These are phyloP conservation scores for Trifolium fragiferum DNA, from an alignment of 306 rosid species.

Conservation along the genomic window DNA sequence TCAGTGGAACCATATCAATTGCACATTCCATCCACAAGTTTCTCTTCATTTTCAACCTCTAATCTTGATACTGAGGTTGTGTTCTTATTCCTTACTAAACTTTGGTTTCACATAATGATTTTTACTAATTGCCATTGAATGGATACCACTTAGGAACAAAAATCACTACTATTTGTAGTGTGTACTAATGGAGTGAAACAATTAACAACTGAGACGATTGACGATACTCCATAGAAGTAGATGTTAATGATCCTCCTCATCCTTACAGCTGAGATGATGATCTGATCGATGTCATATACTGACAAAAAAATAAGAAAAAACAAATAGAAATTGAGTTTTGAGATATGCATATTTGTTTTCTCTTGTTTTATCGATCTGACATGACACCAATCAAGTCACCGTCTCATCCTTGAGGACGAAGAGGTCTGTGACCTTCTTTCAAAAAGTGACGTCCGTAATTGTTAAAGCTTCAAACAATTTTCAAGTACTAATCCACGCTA, in stretches of 20 bases:
- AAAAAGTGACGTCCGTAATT: not conserved
- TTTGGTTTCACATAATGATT: not conserved
- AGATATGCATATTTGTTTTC: not conserved
- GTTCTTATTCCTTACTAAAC: slow-evolving; percentile 16
- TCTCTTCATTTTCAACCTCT: slow-evolving; percentile 85
- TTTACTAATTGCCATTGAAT: not conserved
- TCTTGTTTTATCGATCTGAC: not conserved
- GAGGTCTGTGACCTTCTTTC: not conserved
- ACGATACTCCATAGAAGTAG: not conserved
- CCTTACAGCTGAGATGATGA: not conserved
- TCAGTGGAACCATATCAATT: slow-evolving; percentile 41
- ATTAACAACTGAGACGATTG: not conserved
- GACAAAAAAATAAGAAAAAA: not conserved
- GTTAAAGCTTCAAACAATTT: not conserved
- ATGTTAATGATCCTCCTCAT: not conserved
- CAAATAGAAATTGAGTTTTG: not conserved
- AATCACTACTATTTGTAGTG: not conserved
- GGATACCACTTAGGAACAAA: slow-evolving; percentile 1
- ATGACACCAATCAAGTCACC: not conserved
- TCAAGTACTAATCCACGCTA: not conserved
- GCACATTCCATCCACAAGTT: slow-evolving; percentile 62
- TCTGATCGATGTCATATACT: not conserved
- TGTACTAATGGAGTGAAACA: not conserved
- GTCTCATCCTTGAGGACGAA: not conserved
- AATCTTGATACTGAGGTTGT: slow-evolving; percentile 82